Evolutionary conservation across 306 rosid genomes (phyloP).

Genomic region (Nissolia schottii): DNA sequence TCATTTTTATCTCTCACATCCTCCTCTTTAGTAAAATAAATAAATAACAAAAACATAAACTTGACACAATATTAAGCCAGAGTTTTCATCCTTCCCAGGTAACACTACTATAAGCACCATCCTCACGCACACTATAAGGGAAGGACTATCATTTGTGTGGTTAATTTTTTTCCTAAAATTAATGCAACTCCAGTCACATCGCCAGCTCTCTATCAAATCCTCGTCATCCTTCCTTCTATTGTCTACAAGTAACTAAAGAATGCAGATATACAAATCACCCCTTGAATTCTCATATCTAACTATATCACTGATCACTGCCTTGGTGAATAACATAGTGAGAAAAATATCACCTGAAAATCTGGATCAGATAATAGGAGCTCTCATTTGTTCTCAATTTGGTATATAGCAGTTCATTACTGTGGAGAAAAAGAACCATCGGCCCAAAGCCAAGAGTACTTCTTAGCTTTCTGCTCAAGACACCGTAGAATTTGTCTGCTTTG

Average conservation of each 20-base stretch:
- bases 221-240: slow-evolving; percentile 16
- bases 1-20: not conserved
- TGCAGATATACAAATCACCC: slow-evolving; percentile 16
- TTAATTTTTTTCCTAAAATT: not conserved
- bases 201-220: slow-evolving; percentile 17
- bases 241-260: slow-evolving; percentile 23
- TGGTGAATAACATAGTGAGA: not conserved
- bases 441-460: slow-evolving; percentile 17
- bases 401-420: slow-evolving; percentile 22
- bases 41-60: not conserved
- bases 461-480: slow-evolving; percentile 33
- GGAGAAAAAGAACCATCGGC: slow-evolving; percentile 20
- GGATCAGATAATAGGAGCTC: slow-evolving; percentile 22
- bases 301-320: slow-evolving; percentile 18
- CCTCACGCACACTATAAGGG: not conserved
- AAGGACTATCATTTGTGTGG: not conserved
- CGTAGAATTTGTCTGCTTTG: slow-evolving; percentile 39
- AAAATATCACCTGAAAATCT: slow-evolving; percentile 32
- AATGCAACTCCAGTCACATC: slow-evolving; percentile 3
- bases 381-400: slow-evolving; percentile 24
- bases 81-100: slow-evolving; percentile 5
- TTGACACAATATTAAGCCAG: not conserved
- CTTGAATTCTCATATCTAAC: slow-evolving; percentile 21
- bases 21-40: not conserved
- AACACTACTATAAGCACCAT: slow-evolving; percentile 14